Conservation (phyloP, 2,329 filamentous ascomycete species). For the Plectosphaerella sp. region DNA sequence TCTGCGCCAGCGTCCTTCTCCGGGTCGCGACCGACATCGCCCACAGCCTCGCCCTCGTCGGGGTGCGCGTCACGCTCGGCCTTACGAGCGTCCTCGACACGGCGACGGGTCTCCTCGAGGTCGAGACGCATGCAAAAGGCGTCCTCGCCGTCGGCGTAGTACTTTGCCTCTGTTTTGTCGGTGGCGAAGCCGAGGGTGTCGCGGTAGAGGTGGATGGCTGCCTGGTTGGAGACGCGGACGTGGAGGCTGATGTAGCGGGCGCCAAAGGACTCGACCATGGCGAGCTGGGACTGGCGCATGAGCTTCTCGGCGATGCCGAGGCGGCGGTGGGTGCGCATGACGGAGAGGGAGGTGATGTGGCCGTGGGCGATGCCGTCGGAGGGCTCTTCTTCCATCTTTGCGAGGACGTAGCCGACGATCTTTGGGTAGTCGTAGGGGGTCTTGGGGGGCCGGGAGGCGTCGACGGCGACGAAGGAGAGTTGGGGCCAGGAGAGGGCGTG, state of each 20-base stretch:
- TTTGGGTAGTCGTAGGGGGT: constrained; percentile 87
- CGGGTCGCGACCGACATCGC: constrained; percentile 54
- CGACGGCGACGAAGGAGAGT: constrained; percentile 92
- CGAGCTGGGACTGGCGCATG: constrained; percentile 92
- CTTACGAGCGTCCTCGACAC: constrained; percentile 30
- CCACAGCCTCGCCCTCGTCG: constrained; percentile 54
- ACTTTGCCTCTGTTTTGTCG: constrained; percentile 81
- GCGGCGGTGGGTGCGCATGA: constrained; percentile 92
- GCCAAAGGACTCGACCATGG: constrained; percentile 93
- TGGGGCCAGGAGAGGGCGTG: constrained; percentile 98
- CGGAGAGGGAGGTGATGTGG: constrained; percentile 90
- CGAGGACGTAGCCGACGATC: constrained; percentile 97
- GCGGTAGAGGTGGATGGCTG: constrained; percentile 87
- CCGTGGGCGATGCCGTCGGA: constrained; percentile 86
- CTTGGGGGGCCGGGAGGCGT: constrained; percentile 74
- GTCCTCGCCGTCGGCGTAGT: constrained; percentile 97
- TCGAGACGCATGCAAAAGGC: constrained; percentile 93
- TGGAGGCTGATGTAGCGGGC: constrained; percentile 93
- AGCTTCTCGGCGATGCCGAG: constrained; percentile 94
- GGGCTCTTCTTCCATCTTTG: constrained; percentile 99
- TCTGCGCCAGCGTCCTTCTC: constrained; percentile 24
- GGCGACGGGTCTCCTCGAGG: constrained; percentile 54
- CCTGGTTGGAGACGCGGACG: constrained; percentile 89
- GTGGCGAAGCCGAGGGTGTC: constrained; percentile 86
- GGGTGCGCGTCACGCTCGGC: constrained; percentile 30